These are phyloP conservation scores for Exophiala dermatitidis DNA, from an alignment of 2,329 filamentous ascomycete species.

Conservation along the genomic window DNA sequence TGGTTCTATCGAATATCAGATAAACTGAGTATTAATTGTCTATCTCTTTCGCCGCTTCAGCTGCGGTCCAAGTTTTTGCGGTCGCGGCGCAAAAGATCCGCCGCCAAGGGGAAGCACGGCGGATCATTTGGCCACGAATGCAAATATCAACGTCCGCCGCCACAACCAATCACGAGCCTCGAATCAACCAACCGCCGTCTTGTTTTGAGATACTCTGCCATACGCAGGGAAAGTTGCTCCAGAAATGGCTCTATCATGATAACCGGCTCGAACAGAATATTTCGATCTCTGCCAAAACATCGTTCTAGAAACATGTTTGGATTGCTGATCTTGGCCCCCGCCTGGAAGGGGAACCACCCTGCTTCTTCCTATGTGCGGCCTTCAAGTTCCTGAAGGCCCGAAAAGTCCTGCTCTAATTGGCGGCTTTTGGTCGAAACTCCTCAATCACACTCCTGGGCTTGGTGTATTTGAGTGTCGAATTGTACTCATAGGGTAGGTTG, in stretches of 20 bases:
- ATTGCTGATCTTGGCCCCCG: too few species aligned
- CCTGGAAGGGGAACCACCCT: too few species aligned
- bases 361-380: neutral
- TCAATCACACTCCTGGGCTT: slow-evolving; percentile 28
- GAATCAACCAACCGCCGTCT: too few species aligned
- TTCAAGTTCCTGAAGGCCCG: neutral
- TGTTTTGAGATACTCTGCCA: too few species aligned
- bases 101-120: neutral
- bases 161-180: neutral
- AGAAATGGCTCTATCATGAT: too few species aligned
- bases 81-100: neutral
- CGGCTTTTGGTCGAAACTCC: slow-evolving; percentile 11
- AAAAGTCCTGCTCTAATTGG: neutral
- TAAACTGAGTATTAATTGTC: neutral
- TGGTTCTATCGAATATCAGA: too few species aligned
- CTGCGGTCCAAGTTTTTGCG: neutral
- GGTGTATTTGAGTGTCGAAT: slow-evolving; percentile 12
- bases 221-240: too few species aligned
- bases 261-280: too few species aligned
- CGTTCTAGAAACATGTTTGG: too few species aligned
- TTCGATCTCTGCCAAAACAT: too few species aligned
- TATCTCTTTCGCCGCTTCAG: neutral
- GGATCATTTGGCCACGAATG: neutral
- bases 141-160: neutral
- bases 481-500: slow-evolving; percentile 23